Base-by-base conservation (phyloP, 345 rosid species). In the Heritiera littoralis region DNA sequence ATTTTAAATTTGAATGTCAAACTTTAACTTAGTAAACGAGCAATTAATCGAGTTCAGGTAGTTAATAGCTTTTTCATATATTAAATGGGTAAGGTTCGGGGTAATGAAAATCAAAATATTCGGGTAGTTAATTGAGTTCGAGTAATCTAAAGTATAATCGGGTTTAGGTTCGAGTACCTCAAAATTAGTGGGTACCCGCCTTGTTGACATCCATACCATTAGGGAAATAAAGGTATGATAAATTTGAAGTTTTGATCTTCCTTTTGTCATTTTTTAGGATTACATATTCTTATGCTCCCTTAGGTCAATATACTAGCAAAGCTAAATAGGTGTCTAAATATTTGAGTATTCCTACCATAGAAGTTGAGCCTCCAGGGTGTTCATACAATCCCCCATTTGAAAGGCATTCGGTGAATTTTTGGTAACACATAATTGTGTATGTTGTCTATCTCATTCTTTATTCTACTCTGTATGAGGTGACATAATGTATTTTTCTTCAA, bases 361-460 rank as follows among this genome's bases (percentile, higher is more conserved):
- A 95, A 88, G 84, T 95, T 87, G 99, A 92, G 84, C 28, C 91
- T 81, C 88, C 94, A 9, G 98, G 97, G 48, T 95, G 99, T 80
- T 95, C 98, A 10, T 93, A 84, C 81, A 95, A 93, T 86, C 98
- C 98, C 67, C 15, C 91, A 40, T 71, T 79, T 81, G 97, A 91
- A 67, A 89, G 41, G 72, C 99, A 96, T 83, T 93, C 91, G 90
- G 98, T 91, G 82, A 40, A 77, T 73, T 58, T 51, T 49, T 61
- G 72, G 13, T 49, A 52, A 28, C 41, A 35, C 61, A 6, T 75
- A 17, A 64, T 72, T 72, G 15, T 9, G 9, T 3, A 46, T 30
- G 1, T 38, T 38, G 7, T 38, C 11, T 38, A 9, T 79, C 7
- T 77, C 17, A 38, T 45, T 38, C 32, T 30, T 71, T 41, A 20